Evolutionary conservation across 1,284 basidiomycete species (phyloP).

Genomic region (Moniliophthora roreri): DNA sequence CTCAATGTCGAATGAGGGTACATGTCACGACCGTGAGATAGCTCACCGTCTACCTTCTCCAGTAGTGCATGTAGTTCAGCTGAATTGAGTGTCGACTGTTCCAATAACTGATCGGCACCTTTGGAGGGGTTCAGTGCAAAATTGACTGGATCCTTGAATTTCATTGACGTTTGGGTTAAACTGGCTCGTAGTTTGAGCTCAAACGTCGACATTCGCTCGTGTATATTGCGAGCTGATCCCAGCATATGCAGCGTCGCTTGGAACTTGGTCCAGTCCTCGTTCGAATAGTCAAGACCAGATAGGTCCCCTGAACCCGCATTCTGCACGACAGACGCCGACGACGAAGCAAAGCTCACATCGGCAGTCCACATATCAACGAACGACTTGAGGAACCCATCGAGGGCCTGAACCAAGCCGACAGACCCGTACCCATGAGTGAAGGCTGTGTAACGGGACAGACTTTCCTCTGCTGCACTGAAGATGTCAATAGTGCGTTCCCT

Average conservation of each 20-base stretch:
- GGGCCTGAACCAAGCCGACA: constrained; percentile 66
- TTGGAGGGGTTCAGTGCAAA: constrained; percentile 60
- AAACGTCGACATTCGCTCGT: constrained; percentile 65
- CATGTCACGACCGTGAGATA: constrained; percentile 24
- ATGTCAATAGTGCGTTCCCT: constrained; percentile 72
- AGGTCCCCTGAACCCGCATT: constrained; percentile 51
- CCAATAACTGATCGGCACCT: constrained; percentile 72
- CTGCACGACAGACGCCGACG: constrained; percentile 29
- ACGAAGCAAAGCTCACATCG: constrained; percentile 44
- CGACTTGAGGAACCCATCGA: constrained; percentile 68
- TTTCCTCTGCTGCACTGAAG: constrained; percentile 78
- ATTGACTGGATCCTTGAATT: constrained; percentile 58
- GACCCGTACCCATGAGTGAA: constrained; percentile 90
- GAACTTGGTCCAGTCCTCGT: constrained; percentile 85
- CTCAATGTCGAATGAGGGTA: constrained; percentile 5
- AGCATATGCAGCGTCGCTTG: constrained; percentile 83
- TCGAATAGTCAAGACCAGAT: constrained; percentile 81
- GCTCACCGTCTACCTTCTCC: constrained; percentile 47
- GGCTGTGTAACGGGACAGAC: constrained; percentile 66
- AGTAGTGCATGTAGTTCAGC: constrained; percentile 71
- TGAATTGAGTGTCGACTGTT: constrained; percentile 82
- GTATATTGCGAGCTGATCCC: constrained; percentile 69
- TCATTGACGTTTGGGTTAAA: constrained; percentile 57
- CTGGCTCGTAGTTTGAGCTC: constrained; percentile 65
- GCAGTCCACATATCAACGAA: constrained; percentile 69